Evolutionary conservation across 768 basidiomycete species (phyloP).

Genomic region (Rhodosporidiobolus odoratus): DNA sequence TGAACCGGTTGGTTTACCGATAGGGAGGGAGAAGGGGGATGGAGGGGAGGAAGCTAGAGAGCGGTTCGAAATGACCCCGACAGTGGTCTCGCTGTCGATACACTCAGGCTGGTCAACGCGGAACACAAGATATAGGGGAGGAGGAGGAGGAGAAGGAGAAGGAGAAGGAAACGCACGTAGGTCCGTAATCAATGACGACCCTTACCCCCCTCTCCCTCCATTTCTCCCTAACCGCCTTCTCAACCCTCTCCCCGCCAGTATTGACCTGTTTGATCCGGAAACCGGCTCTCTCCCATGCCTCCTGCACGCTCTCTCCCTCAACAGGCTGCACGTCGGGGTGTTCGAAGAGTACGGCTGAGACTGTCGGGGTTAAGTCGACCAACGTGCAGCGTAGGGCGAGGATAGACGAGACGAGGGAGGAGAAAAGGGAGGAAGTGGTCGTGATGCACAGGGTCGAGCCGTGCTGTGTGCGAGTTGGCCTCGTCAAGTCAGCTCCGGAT

Average conservation of each 20-base stretch:
- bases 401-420: conserved; percentile 29
- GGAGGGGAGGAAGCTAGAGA: conserved; percentile 6
- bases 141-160: not conserved
- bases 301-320: conserved; percentile 5
- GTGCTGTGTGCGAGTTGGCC: conserved; percentile 9
- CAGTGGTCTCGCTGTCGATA: conserved; percentile 31
- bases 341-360: conserved; percentile 33
- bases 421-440: conserved; percentile 29
- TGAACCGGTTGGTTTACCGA: conserved; percentile 32
- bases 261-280: conserved; percentile 35
- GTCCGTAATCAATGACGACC: conserved; percentile 37
- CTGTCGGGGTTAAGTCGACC: conserved; percentile 37
- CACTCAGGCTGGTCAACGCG: not conserved
- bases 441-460: conserved; percentile 35
- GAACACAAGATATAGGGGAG: not conserved
- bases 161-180: conserved; percentile 17
- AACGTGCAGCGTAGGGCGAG: conserved; percentile 33
- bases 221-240: conserved; percentile 27
- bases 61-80: conserved; percentile 37
- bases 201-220: conserved; percentile 34
- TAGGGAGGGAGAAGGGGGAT: conserved; percentile 13
- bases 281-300: conserved; percentile 28
- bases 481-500: fast-evolving
- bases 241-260: conserved; percentile 37
- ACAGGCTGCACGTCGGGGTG: conserved; percentile 27